Conservation (phyloP, 352 stramenopile genomes). For the Phytophthora vignae region DNA sequence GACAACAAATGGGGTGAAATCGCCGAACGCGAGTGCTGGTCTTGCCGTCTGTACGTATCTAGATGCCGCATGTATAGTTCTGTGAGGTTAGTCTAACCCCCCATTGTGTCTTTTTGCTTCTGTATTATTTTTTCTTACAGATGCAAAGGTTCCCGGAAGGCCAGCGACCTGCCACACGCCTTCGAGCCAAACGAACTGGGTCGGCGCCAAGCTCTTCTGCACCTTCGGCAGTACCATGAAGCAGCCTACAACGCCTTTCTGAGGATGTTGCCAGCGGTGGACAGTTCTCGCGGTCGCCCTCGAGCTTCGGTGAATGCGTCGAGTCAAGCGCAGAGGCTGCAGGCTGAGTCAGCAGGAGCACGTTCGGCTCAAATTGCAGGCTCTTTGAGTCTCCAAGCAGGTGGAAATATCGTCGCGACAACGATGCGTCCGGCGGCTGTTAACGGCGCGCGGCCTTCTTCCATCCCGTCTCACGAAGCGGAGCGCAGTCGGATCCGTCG, state of each 20-base stretch:
- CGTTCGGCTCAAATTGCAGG: not conserved
- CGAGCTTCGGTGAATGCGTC: not conserved
- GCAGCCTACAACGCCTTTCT: constrained; percentile 63
- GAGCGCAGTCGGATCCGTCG: constrained; percentile 67
- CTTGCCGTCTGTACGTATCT: constrained; percentile 58
- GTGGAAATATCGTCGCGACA: not conserved
- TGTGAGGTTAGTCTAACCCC: no score
- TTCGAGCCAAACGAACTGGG: constrained; percentile 74
- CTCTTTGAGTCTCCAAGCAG: not conserved
- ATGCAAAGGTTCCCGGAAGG: constrained; percentile 51
- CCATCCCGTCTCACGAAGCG: constrained; percentile 51
- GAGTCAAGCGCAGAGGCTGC: not conserved
- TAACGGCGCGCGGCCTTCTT: not conserved
- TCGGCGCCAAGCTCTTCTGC: constrained; percentile 65
- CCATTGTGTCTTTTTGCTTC: no score
- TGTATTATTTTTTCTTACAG: constrained; percentile 20
- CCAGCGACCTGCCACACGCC: constrained; percentile 61
- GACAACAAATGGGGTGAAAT: constrained; percentile 89
- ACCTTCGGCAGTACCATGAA: constrained; percentile 70
- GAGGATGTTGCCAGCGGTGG: constrained; percentile 48
- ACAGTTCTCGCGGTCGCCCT: constrained; percentile 7
- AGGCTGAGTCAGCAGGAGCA: not conserved
- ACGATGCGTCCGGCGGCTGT: not conserved
- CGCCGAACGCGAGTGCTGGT: constrained; percentile 77
- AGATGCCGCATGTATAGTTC: no score